Evolutionary conservation across 2,329 filamentous ascomycete species (phyloP).

Genomic region (Trichophyton benhamiae): DNA sequence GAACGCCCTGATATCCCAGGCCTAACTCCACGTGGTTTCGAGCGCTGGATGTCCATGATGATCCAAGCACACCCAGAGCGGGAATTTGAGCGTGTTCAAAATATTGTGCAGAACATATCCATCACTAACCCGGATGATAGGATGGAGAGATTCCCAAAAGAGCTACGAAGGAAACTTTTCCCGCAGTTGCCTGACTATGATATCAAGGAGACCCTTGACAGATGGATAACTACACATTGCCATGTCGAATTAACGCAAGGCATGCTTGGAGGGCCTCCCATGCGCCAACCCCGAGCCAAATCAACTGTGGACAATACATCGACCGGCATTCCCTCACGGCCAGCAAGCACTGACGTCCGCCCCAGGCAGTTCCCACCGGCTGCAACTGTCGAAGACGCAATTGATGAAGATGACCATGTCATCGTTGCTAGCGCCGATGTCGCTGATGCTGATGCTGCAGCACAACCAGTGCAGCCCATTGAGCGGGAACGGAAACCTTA

Average conservation of each 20-base stretch:
- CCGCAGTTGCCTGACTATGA: constrained; percentile 47
- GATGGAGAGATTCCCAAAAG: constrained; percentile 64
- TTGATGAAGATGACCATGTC: constrained; percentile 26
- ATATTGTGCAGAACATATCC: constrained; percentile 57
- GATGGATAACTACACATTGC: constrained; percentile 45
- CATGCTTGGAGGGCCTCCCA: constrained; percentile 20
- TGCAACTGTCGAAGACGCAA: constrained; percentile 27
- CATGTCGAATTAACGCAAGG: constrained; percentile 33
- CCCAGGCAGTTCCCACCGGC: constrained; percentile 6
- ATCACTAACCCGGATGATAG: constrained; percentile 54
- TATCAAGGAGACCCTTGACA: constrained; percentile 48
- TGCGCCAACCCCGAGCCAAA: constrained; percentile 15
- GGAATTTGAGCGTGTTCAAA: constrained; percentile 58
- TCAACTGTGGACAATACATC: background rate
- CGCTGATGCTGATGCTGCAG: background rate
- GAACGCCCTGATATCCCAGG: constrained; percentile 49
- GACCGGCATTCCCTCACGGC: background rate
- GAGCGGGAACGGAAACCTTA: constrained; percentile 58
- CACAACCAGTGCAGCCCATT: constrained; percentile 34
- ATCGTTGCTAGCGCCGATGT: background rate
- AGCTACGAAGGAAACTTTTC: constrained; percentile 61
- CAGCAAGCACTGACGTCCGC: constrained; percentile 11
- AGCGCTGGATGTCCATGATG: constrained; percentile 58
- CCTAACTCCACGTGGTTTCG: constrained; percentile 56
- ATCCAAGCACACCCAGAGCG: constrained; percentile 64